Base-by-base conservation (phyloP, 1,284 basidiomycete species). In the Sanghuangporus baumii region DNA sequence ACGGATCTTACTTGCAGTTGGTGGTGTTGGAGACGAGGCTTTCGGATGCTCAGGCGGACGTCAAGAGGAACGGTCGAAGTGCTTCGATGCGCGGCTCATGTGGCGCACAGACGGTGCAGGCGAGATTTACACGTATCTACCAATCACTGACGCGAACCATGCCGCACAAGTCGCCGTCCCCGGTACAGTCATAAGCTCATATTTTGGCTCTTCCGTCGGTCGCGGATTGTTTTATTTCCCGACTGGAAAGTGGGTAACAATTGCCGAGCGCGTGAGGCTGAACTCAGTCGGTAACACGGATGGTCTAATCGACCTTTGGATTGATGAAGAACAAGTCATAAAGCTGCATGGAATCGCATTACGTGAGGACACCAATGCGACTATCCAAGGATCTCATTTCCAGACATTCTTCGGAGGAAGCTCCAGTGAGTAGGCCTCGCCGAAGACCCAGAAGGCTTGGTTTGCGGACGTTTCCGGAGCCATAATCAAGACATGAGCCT, bases 91-190 rank as follows among this genome's bases (percentile, higher is more conserved):
- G 7, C 64, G 67, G n/a, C 56, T 67, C 37, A 68, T 68, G 67
- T 68, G 67, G 67, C 57, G 66, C 66, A 70, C 70, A 3, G 71
- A 76, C 6, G 84, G 81, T 55, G 72, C 66, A 26, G 85, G 84
- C 37, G 85, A 87, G 74, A 67, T 84, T 56, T 86, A 85, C 75
- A 81, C 82, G 60, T 85, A 85, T 74, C 78, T 85, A 40, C 83
- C 83, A 67, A 59, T 63, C 40, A 63, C 60, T 7, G 55, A 57
- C 38, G 55, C 12, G 14, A 65, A 62, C 46, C n/a, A 36, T 8
- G 43, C 26, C 18, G 48, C 60, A 37, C 60, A 61, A 40, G 43
- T 59, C 18, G 47, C 58, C 34, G 66, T 71, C 38, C 68, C 71
- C 4, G 66, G 67, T 3, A 68, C 69, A 23, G 62, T 67, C 23